Evolutionary conservation across 371 early-diverging fungal species (phyloP).

Genomic region (Saksenaea vasiformis): DNA sequence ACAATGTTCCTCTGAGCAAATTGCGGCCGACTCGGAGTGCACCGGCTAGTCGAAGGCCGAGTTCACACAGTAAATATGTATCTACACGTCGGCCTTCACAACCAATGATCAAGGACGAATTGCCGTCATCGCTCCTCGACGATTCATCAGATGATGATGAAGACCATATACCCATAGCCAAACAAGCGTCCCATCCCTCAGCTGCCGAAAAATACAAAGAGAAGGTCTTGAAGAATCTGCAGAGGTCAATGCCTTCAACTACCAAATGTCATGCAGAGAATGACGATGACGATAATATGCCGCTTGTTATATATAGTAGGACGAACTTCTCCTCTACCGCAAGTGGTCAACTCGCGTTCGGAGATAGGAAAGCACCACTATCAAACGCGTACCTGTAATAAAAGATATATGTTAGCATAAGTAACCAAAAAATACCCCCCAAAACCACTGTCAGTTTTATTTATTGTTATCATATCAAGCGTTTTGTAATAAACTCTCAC

Average conservation of each 20-base stretch:
- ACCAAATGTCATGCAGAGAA: background rate
- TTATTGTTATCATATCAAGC: constrained; percentile 2
- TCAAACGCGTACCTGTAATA: background rate
- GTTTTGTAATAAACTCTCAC: constrained; percentile 3
- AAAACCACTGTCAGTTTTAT: background rate
- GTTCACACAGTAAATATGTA: background rate
- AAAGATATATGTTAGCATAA: background rate
- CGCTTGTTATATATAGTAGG: background rate
- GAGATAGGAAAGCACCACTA: background rate
- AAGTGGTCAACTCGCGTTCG: background rate
- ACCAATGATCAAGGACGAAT: background rate
- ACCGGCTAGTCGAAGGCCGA: background rate
- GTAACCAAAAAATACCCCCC: too few relatives aligned
- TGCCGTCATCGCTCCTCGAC: background rate
- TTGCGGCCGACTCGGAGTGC: background rate
- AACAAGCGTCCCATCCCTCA: background rate
- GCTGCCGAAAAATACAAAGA: background rate
- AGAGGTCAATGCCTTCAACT: background rate
- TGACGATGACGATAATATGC: background rate
- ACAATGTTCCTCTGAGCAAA: background rate
- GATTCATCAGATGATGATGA: background rate
- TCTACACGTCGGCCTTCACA: background rate
- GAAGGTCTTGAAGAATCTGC: background rate
- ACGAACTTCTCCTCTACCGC: background rate
- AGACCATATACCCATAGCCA: background rate